Conservation (phyloP, 345 rosid genomes). For the Streptanthus diversifolius region DNA sequence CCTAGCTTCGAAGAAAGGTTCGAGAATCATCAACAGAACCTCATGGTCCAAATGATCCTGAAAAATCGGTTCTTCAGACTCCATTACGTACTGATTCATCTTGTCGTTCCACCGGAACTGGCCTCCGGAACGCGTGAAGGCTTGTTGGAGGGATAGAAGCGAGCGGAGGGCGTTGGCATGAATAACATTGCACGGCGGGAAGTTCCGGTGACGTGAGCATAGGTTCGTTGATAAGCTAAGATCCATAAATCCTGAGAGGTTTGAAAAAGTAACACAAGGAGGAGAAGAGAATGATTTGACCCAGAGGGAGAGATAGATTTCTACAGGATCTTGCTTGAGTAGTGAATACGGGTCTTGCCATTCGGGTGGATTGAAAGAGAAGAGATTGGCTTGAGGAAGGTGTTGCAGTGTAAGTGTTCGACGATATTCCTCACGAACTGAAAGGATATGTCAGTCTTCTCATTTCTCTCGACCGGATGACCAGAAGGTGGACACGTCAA, state of each 20-base stretch:
- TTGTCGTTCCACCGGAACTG: conserved; percentile 75
- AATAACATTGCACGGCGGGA: conserved; percentile 86
- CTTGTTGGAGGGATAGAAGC: conserved; percentile 65
- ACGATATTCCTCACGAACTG: conserved; percentile 47
- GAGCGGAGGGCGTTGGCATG: conserved; percentile 60
- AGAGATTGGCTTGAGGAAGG: conserved; percentile 23
- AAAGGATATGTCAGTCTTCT: conserved; percentile 26
- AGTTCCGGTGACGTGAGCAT: conserved; percentile 71
- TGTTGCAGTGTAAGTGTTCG: conserved; percentile 54
- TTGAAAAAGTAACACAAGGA: conserved; percentile 49
- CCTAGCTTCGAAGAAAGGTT: conserved; percentile 76
- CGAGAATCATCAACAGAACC: conserved; percentile 75
- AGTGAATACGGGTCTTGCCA: conserved; percentile 50
- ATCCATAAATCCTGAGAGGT: conserved; percentile 92
- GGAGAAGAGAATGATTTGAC: conserved; percentile 86
- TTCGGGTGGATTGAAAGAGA: conserved; percentile 36
- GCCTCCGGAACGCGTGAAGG: conserved; percentile 47
- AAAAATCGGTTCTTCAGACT: conserved; percentile 60
- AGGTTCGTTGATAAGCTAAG: conserved; percentile 83
- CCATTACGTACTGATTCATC: conserved; percentile 51
- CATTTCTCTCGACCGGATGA: conserved; percentile 11
- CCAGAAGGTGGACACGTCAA: not conserved
- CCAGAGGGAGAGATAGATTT: conserved; percentile 81
- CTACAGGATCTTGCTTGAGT: conserved; percentile 77
- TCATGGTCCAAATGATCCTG: conserved; percentile 93